phyloP scores from a whole-genome alignment of 345 rosid genomes.

The Populus davidiana region DNA sequence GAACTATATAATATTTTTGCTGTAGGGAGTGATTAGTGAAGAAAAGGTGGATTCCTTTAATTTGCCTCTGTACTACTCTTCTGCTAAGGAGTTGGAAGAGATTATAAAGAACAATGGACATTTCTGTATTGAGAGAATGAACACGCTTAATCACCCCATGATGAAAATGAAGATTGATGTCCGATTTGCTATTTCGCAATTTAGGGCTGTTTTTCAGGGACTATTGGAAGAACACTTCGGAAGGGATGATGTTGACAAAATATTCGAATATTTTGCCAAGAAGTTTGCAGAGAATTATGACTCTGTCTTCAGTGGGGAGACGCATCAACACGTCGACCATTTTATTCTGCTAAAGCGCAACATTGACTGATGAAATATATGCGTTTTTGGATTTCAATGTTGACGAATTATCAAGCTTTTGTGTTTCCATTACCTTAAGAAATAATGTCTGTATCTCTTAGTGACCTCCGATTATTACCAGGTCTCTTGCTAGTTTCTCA shows the following conservation, averaged over 20 bases:
- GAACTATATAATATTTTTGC: background rate
- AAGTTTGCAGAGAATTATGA: background rate
- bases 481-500: no score
- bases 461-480: no score
- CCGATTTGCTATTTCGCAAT: no score
- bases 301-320: background rate
- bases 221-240: constrained; percentile 22
- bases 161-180: background rate
- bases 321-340: background rate
- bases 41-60: constrained; percentile 23
- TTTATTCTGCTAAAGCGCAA: constrained; percentile 6
- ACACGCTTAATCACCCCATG: background rate
- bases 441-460: no score
- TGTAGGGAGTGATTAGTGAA: constrained; percentile 18
- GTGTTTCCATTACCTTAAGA: no score
- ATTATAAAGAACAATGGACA: constrained; percentile 15
- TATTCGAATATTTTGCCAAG: background rate
- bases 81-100: constrained; percentile 13
- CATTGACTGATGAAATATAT: background rate
- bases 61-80: constrained; percentile 9
- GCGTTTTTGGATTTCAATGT: background rate
- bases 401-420: no score
- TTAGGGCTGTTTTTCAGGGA: constrained; percentile 15
- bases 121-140: constrained; percentile 32
- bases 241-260: background rate